These are phyloP conservation scores for Pelargonium citronellum DNA, from an alignment of 441 rosid species.

Conservation along the genomic window DNA sequence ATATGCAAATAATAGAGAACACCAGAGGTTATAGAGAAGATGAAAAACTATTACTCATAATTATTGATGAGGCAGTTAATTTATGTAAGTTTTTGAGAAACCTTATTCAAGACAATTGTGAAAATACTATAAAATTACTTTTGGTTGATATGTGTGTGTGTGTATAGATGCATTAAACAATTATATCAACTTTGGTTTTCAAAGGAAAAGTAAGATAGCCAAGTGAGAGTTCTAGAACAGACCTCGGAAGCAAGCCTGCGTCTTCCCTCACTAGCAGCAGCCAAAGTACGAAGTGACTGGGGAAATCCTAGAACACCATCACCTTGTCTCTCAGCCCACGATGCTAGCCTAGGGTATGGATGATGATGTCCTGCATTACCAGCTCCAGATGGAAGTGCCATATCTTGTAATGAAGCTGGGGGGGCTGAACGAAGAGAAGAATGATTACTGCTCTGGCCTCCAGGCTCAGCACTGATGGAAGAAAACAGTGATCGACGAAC, in stretches of 20 bases:
- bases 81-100: too few species aligned
- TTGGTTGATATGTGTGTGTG: too few species aligned
- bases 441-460: conserved; percentile 41
- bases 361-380: conserved; percentile 44
- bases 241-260: conserved; percentile 75
- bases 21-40: too few species aligned
- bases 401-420: conserved; percentile 41
- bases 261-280: conserved; percentile 63
- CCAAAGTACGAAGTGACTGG: conserved; percentile 46
- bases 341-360: conserved; percentile 48
- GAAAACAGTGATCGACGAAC: conserved; percentile 64
- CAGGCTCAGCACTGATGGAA: conserved; percentile 40
- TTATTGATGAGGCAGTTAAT: too few species aligned
- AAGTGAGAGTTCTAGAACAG: conserved; percentile 20
- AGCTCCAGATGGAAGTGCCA: conserved; percentile 39
- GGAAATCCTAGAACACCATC: conserved; percentile 49
- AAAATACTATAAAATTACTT: too few species aligned
- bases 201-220: neutral
- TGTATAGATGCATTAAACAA: neutral
- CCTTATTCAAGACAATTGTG: too few species aligned
- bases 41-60: too few species aligned
- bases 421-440: conserved; percentile 33
- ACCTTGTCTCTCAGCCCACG: conserved; percentile 59
- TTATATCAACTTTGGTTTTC: neutral
- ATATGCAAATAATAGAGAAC: too few species aligned